Conservation (phyloP, 805 yeast genomes). For the Starmerella apicola region DNA sequence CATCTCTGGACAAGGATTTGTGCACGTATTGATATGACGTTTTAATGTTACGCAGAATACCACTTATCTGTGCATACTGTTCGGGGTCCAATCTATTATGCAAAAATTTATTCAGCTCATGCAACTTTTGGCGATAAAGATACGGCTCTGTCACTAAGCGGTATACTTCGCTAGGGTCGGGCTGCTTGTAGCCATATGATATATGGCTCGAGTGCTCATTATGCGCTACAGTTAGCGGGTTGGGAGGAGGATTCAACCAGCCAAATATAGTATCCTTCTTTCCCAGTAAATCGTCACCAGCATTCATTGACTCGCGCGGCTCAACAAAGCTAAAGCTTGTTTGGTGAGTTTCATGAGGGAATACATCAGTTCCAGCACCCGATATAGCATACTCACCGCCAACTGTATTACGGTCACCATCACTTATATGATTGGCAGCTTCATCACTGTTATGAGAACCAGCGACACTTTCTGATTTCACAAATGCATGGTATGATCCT, state of each 20-base stretch:
- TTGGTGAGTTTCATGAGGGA: background rate
- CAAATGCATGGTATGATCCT: too few species aligned
- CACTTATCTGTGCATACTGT: conserved; percentile 69
- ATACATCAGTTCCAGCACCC: too few species aligned
- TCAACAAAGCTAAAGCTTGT: background rate
- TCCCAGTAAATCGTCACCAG: background rate
- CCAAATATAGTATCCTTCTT: background rate
- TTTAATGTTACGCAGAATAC: conserved; percentile 77
- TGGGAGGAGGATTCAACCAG: conserved; percentile 5
- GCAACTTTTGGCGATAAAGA: conserved; percentile 84
- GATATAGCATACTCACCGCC: too few species aligned
- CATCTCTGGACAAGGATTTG: conserved; percentile 77
- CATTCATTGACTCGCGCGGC: background rate
- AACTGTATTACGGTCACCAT: too few species aligned
- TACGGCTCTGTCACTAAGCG: conserved; percentile 63
- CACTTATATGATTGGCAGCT: too few species aligned
- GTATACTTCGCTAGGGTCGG: conserved; percentile 36
- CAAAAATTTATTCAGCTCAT: conserved; percentile 62
- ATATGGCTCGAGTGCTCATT: conserved; percentile 4
- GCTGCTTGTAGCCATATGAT: conserved; percentile 1
- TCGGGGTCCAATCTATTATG: conserved; percentile 54
- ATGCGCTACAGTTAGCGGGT: conserved; percentile 6
- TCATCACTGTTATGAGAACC: too few species aligned
- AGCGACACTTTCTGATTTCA: too few species aligned
- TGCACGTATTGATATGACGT: conserved; percentile 91